These are phyloP conservation scores for Uronychia setigera DNA, from an alignment of 73 alveolate species.

Conservation along the genomic window DNA sequence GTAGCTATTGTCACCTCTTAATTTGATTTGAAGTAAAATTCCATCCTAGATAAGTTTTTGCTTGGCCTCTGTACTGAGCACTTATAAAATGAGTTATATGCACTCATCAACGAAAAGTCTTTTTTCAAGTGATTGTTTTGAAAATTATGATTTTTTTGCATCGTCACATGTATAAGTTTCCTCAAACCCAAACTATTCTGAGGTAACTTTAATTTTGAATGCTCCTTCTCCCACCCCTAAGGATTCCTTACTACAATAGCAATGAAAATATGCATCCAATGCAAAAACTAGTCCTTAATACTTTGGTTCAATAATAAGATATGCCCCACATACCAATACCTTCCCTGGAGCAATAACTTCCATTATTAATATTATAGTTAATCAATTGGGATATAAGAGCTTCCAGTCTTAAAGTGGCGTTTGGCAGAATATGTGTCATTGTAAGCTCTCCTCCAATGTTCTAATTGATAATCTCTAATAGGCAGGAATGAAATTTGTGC, in stretches of 20 bases:
- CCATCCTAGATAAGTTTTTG: background rate
- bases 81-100: constrained; percentile 4
- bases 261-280: too few species aligned
- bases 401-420: constrained; percentile 1
- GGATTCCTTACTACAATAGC: background rate
- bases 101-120: constrained; percentile 1
- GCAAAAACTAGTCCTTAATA: constrained; percentile 14
- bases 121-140: background rate
- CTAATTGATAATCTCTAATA: background rate
- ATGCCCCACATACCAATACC: constrained; percentile 30
- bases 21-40: background rate
- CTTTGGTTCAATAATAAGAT: constrained; percentile 14
- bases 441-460: background rate
- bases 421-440: background rate
- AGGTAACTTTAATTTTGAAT: background rate
- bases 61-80: background rate
- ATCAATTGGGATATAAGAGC: background rate
- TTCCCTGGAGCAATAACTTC: constrained; percentile 34
- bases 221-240: background rate
- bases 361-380: too few species aligned
- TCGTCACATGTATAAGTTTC: background rate
- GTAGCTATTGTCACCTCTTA: constrained; percentile 7
- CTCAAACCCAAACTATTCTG: background rate
- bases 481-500: background rate
- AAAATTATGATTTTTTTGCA: background rate